phyloP scores from a whole-genome alignment of 2,329 filamentous ascomycete species.

The Aspergillus brasiliensis region DNA sequence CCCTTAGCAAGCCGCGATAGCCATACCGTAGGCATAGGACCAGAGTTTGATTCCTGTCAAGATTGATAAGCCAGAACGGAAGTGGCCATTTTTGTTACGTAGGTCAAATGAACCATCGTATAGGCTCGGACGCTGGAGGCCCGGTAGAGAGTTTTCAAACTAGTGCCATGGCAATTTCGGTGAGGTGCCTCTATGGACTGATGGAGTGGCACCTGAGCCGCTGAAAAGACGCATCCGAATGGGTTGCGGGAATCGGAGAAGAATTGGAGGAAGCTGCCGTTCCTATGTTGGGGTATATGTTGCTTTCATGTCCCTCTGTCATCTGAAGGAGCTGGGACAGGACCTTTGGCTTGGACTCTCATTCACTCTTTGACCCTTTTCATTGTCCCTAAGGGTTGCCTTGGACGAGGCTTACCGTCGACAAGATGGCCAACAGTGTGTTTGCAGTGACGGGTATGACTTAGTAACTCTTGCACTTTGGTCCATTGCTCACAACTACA shows the following conservation, averaged over 20 bases:
- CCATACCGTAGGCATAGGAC: background rate
- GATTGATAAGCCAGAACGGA: background rate
- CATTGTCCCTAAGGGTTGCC: background rate
- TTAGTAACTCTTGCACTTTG: background rate
- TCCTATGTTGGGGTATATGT: background rate
- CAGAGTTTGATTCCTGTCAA: background rate
- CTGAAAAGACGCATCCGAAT: background rate
- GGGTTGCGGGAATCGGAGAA: background rate
- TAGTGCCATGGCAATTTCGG: background rate
- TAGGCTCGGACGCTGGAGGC: background rate
- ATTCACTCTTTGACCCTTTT: background rate
- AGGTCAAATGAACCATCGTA: background rate
- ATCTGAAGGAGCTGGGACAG: background rate
- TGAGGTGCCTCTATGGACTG: background rate
- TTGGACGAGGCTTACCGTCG: background rate
- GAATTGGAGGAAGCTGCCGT: background rate
- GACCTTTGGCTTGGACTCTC: background rate
- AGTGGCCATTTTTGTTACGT: background rate
- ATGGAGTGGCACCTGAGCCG: background rate
- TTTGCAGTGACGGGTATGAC: conserved; percentile 20
- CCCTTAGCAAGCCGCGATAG: background rate
- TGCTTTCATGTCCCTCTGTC: background rate
- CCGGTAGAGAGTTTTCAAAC: background rate
- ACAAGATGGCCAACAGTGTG: conserved; percentile 15
- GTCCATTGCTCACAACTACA: conserved; percentile 20